phyloP scores from a whole-genome alignment of 2,329 filamentous ascomycete genomes.

The Monilinia aucupariae region DNA sequence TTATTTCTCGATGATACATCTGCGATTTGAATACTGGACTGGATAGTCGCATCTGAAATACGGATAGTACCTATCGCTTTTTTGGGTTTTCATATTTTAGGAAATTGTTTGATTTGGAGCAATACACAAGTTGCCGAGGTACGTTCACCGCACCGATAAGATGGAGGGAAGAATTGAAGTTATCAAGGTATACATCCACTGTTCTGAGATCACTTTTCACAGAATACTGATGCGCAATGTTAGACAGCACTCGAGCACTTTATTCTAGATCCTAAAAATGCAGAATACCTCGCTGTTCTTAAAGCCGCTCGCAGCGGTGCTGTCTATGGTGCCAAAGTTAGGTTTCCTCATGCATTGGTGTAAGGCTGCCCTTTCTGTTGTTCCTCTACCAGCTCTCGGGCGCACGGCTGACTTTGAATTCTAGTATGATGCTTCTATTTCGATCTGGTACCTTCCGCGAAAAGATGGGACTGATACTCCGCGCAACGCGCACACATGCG shows the following conservation, averaged over 20 bases:
- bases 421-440: slow-evolving; percentile 93
- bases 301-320: slow-evolving; percentile 96
- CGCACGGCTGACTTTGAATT: slow-evolving; percentile 3
- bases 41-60: neutral
- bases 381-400: neutral
- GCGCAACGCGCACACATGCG: slow-evolving; percentile 85
- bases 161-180: slow-evolving; percentile 23
- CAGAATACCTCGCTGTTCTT: slow-evolving; percentile 75
- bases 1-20: neutral
- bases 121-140: slow-evolving; percentile 28
- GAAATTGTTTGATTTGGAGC: slow-evolving; percentile 13
- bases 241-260: slow-evolving; percentile 60
- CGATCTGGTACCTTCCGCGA: slow-evolving; percentile 77
- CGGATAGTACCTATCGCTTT: neutral
- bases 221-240: neutral
- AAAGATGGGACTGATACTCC: slow-evolving; percentile 71
- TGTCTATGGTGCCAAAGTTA: slow-evolving; percentile 95
- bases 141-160: slow-evolving; percentile 27
- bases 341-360: slow-evolving; percentile 95
- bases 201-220: neutral
- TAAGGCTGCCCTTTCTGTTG: slow-evolving; percentile 36
- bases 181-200: slow-evolving; percentile 26
- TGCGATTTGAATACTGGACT: neutral
- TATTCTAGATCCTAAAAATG: slow-evolving; percentile 76
- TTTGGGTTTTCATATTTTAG: neutral